Evolutionary conservation across 2,329 filamentous ascomycete species (phyloP).

Genomic region (Penicillium sp.): DNA sequence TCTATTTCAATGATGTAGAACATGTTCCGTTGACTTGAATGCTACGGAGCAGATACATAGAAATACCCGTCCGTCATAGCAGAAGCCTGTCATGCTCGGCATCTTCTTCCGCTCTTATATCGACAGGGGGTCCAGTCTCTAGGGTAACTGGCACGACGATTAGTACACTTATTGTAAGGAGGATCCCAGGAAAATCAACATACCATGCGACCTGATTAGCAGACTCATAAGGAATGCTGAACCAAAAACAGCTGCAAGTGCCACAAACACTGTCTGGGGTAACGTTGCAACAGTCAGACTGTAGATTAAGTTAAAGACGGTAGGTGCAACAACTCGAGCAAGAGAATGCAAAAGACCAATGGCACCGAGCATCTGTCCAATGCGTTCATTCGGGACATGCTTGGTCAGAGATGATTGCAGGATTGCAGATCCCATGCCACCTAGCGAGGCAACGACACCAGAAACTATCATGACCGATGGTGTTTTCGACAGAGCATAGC

Average conservation of each 20-base stretch:
- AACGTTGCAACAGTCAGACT: constrained; percentile 73
- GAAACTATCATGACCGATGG: constrained; percentile 66
- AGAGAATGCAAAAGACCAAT: constrained; percentile 82
- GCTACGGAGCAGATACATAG: background rate
- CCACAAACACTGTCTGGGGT: constrained; percentile 79
- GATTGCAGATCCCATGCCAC: constrained; percentile 81
- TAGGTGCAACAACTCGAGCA: constrained; percentile 72
- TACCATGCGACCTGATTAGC: constrained; percentile 72
- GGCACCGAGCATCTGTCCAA: constrained; percentile 85
- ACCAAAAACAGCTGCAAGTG: constrained; percentile 65
- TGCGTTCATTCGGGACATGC: constrained; percentile 77
- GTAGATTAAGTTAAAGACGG: constrained; percentile 84
- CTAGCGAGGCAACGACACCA: constrained; percentile 71
- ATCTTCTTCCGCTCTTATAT: constrained; percentile 18
- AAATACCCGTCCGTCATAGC: background rate
- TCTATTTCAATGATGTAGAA: background rate
- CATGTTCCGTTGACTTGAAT: background rate
- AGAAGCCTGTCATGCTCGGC: constrained; percentile 20
- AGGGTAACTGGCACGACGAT: constrained; percentile 20
- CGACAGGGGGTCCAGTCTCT: constrained; percentile 9
- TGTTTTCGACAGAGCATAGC: constrained; percentile 66
- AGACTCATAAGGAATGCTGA: constrained; percentile 65
- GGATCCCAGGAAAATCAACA: constrained; percentile 37
- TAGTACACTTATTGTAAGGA: background rate
- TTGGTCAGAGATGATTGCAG: constrained; percentile 84